Base-by-base conservation (phyloP, 1,284 basidiomycete species). In the Fomitopsis palustris region DNA sequence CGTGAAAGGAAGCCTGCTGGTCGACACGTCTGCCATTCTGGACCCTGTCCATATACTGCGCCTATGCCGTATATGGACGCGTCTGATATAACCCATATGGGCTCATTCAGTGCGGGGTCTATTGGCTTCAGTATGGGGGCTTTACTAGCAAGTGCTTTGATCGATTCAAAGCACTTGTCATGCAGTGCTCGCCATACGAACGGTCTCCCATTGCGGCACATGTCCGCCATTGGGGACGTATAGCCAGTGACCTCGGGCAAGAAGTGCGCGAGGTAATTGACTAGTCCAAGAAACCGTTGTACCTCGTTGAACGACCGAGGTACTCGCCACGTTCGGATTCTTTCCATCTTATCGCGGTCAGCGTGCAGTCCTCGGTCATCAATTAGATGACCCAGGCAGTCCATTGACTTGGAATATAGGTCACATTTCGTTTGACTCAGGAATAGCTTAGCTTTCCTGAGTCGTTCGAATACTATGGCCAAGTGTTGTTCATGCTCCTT, bases 81-180 rank as follows among this genome's bases (percentile, higher is more conserved):
- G 47, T 82, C 74, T 52, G 74, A 77, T 2, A 80, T 74, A 0
- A 80, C 53, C 75, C 76, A 80, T 3, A 80, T 78, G 0, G 73
- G 69, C 43, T 77, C 72, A 0, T 59, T 47, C 1, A 43, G 58
- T 1, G 52, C 35, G 0, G 68, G 66, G 51, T 78, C 68, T 7
- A 79, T 74, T 0, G 74, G 77, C 19, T 59, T 39, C 0, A 79
- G 57, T 0, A 77, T 66, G 0, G 71, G 73, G 0, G 69, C 68
- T 35, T 68, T 69, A 4, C 60, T 60, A 12, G 72, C 74, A 2
- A 70, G 57, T 0, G 38, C 41, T 57, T 77, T 78, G 42, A 80
- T 72, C 55, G 61, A 64, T 0, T 75, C 67, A 33, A 78, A 75
- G 51, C 73, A 76, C 35, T 58, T 58, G 17, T 75, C 60, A 52